Evolutionary conservation across 2,329 filamentous ascomycete species (phyloP).

Genomic region (Mariannaea sp.): DNA sequence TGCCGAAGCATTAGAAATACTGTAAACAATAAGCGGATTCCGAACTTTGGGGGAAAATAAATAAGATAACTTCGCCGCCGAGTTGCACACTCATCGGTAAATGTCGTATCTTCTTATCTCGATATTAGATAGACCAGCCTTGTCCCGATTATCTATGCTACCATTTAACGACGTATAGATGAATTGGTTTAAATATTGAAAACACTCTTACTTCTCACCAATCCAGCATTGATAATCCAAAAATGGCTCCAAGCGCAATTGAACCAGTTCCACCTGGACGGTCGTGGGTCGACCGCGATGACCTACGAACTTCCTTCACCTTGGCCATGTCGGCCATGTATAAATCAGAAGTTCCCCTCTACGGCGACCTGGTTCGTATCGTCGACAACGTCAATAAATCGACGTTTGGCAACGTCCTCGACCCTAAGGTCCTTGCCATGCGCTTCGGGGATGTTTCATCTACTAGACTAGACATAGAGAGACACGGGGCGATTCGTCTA

Average conservation of each 20-base stretch:
- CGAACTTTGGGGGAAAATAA: constrained; percentile 9
- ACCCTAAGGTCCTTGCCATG: constrained; percentile 24
- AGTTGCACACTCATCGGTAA: constrained; percentile 7
- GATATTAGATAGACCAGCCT: constrained; percentile 8
- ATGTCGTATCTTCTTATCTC: constrained; percentile 21
- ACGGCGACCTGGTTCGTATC: constrained; percentile 27
- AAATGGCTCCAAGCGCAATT: constrained; percentile 17
- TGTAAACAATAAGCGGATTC: neutral
- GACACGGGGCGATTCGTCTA: constrained; percentile 54
- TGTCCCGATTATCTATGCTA: no score
- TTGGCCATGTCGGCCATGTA: constrained; percentile 34
- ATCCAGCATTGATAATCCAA: constrained; percentile 1
- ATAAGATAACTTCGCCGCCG: neutral
- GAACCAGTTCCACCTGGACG: neutral
- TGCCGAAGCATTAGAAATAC: constrained; percentile 1
- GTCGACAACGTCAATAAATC: constrained; percentile 26
- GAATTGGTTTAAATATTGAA: neutral
- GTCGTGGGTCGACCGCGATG: constrained; percentile 27
- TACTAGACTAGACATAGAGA: constrained; percentile 31
- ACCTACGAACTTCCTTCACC: constrained; percentile 25
- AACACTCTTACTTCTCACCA: neutral
- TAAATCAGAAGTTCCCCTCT: constrained; percentile 30
- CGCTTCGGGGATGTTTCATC: constrained; percentile 23
- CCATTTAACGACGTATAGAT: neutral
- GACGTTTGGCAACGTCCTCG: constrained; percentile 17